Conservation (phyloP, 2,329 filamentous ascomycete genomes). For the Amauroascus niger region DNA sequence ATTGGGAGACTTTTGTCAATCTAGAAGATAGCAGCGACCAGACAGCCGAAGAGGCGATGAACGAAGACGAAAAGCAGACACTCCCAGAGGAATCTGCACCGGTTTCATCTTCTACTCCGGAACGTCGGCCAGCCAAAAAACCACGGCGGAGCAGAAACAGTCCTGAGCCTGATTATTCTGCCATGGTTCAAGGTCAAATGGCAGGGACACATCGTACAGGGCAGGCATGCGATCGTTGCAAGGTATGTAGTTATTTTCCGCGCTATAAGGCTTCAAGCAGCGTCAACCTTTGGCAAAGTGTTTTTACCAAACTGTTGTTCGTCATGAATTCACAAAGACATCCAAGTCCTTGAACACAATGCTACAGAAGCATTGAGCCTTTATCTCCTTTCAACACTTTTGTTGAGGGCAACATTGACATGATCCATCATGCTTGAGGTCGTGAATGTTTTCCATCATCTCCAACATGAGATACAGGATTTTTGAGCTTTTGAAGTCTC, state of each 20-base stretch:
- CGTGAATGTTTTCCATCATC: not conserved
- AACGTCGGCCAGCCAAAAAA: slow-evolving; percentile 15
- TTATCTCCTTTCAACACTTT: not conserved
- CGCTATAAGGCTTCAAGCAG: not conserved
- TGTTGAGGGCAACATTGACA: not conserved
- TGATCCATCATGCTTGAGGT: no score
- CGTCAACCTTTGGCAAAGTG: not conserved
- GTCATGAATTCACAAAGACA: not conserved
- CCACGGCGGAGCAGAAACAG: slow-evolving; percentile 19
- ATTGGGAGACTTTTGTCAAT: slow-evolving; percentile 8
- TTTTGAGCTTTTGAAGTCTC: not conserved
- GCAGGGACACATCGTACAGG: slow-evolving; percentile 16
- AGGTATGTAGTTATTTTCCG: slow-evolving; percentile 18
- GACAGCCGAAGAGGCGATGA: slow-evolving; percentile 15
- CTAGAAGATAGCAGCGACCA: slow-evolving; percentile 18
- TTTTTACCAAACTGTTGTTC: not conserved
- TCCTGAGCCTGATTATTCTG: slow-evolving; percentile 22
- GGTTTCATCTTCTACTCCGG: not conserved
- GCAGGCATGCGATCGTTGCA: slow-evolving; percentile 27
- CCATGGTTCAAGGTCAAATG: slow-evolving; percentile 18
- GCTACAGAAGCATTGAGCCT: not conserved
- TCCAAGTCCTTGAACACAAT: not conserved
- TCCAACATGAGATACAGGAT: not conserved
- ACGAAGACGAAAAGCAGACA: not conserved
- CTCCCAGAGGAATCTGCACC: not conserved